Conservation (phyloP, 495 filamentous ascomycete genomes). For the Amphirosellinia nigrospora region DNA sequence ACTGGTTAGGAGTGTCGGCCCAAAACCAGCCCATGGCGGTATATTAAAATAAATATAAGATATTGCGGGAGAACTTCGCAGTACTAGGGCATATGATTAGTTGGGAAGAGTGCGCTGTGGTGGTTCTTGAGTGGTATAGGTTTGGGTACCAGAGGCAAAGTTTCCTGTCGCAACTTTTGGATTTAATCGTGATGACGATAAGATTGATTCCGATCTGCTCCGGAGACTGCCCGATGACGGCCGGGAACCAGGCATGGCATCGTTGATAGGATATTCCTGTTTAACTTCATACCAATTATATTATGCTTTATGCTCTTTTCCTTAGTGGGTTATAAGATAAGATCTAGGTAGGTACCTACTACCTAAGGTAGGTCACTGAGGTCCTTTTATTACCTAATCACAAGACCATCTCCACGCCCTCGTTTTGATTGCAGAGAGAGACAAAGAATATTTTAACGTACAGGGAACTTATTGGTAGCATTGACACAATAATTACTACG, state of each 20-base stretch:
- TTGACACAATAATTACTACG: no score
- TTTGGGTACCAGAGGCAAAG: conserved; percentile 4
- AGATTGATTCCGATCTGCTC: not conserved
- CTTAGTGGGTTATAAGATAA: no score
- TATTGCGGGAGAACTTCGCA: not conserved
- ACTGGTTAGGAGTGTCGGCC: conserved; percentile 69
- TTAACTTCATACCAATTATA: not conserved
- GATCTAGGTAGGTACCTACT: no score
- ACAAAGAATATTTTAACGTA: not conserved
- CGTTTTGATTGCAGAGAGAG: not conserved
- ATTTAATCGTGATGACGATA: conserved; percentile 12
- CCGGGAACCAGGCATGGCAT: not conserved
- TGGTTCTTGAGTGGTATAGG: not conserved
- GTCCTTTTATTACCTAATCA: no score
- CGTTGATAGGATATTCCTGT: not conserved
- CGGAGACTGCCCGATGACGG: not conserved
- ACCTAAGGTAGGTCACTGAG: no score
- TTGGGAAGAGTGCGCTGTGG: not conserved
- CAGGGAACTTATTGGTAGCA: no score
- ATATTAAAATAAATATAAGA: not conserved
- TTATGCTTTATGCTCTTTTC: no score
- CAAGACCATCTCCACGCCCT: no score
- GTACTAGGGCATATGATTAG: not conserved
- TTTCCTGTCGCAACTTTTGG: conserved; percentile 19
- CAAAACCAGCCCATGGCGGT: conserved; percentile 95